phyloP scores from a whole-genome alignment of 2,329 filamentous ascomycete genomes.

The Aspergillus sclerotialis region DNA sequence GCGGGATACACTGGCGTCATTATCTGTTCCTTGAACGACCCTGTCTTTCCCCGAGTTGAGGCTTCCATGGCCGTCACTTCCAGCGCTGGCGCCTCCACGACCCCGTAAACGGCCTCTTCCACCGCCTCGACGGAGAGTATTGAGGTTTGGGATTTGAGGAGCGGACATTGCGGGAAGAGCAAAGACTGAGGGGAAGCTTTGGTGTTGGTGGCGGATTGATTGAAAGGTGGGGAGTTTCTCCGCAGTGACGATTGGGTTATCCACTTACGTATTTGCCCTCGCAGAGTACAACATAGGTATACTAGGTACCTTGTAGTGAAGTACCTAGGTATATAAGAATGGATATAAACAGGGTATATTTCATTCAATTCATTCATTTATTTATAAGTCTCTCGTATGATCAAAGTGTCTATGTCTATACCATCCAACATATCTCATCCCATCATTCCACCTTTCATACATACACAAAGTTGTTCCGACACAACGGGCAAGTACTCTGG shows the following conservation, averaged over 20 bases:
- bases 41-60: slow-evolving; percentile 52
- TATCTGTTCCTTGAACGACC: slow-evolving; percentile 81
- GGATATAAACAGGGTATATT: too few relatives aligned
- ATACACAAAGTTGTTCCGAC: slow-evolving; percentile 76
- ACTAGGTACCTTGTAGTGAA: too few relatives aligned
- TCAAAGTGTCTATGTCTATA: slow-evolving; percentile 2
- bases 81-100: slow-evolving; percentile 22
- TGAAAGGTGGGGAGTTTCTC: too few relatives aligned
- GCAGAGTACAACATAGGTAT: too few relatives aligned
- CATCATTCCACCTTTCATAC: slow-evolving; percentile 23
- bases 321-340: too few relatives aligned
- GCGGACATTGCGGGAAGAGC: too few relatives aligned
- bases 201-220: too few relatives aligned
- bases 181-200: too few relatives aligned
- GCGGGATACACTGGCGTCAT: slow-evolving; percentile 81
- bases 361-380: too few relatives aligned
- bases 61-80: slow-evolving; percentile 11
- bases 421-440: slow-evolving; percentile 8
- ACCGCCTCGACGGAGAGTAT: slow-evolving; percentile 49
- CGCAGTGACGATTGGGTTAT: too few relatives aligned
- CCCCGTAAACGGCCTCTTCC: slow-evolving; percentile 44
- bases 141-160: slow-evolving; percentile 71
- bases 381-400: too few relatives aligned
- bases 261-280: too few relatives aligned
- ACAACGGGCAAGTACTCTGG: slow-evolving; percentile 85